Conservation (phyloP, 352 stramenopile species). For the Pythium utonaiense region DNA sequence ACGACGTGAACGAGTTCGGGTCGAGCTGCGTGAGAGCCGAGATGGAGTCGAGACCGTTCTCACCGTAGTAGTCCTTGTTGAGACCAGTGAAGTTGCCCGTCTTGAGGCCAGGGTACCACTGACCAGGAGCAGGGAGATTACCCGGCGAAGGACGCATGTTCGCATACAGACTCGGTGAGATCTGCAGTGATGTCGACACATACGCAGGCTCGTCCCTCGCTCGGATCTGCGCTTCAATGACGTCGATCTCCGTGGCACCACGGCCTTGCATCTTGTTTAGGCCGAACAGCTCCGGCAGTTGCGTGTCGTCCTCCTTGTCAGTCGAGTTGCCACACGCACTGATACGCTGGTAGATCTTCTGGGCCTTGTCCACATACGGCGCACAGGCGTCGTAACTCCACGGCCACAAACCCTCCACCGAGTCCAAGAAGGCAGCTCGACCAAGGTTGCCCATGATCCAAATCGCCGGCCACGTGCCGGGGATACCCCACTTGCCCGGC, state of each 20-base stretch:
- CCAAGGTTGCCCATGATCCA: constrained; percentile 99
- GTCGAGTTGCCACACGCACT: constrained; percentile 93
- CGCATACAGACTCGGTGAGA: constrained; percentile 69
- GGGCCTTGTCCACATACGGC: constrained; percentile 74
- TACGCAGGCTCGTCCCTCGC: constrained; percentile 84
- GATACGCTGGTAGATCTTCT: constrained; percentile 93
- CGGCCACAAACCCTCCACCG: constrained; percentile 94
- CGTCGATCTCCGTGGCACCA: constrained; percentile 96
- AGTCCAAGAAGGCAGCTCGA: constrained; percentile 91
- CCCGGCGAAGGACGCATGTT: constrained; percentile 61
- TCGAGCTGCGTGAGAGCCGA: constrained; percentile 92
- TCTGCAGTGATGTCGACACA: constrained; percentile 94
- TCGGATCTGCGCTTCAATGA: constrained; percentile 90
- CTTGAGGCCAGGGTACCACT: constrained; percentile 90
- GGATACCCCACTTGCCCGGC: constrained; percentile 92
- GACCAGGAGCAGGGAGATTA: constrained; percentile 48
- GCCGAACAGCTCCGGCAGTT: constrained; percentile 87
- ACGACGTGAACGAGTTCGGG: constrained; percentile 88
- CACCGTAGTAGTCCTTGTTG: constrained; percentile 95
- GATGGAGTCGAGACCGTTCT: constrained; percentile 92
- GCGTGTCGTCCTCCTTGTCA: constrained; percentile 87
- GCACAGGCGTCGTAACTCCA: constrained; percentile 95
- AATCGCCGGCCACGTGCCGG: constrained; percentile 95
- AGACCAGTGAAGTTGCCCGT: constrained; percentile 86
- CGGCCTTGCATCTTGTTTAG: constrained; percentile 90